Evolutionary conservation across 2,329 filamentous ascomycete genomes (phyloP).

Genomic region (Colletotrichum euphorbiae): DNA sequence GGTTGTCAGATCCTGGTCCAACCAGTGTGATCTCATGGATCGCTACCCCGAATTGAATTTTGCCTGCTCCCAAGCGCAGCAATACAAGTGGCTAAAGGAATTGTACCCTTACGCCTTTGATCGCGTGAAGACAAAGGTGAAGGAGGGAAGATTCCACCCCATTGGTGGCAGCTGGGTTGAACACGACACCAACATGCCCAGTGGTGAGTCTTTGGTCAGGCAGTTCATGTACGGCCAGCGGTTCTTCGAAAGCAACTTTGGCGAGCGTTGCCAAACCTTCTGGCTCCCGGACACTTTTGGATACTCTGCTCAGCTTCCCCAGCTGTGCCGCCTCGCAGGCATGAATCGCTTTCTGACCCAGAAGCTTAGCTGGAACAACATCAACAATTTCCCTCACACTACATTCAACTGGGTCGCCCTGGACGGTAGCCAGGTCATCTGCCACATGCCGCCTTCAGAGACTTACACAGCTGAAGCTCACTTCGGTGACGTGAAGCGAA

Average conservation of each 20-base stretch:
- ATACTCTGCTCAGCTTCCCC: constrained; percentile 94
- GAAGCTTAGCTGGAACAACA: constrained; percentile 99
- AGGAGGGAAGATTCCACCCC: constrained; percentile 90
- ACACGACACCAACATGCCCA: constrained; percentile 97
- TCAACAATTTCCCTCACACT: constrained; percentile 98
- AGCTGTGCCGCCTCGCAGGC: constrained; percentile 91
- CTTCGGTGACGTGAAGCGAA: constrained; percentile 93
- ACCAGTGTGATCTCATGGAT: constrained; percentile 95
- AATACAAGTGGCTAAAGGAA: constrained; percentile 96
- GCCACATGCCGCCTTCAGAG: constrained; percentile 96
- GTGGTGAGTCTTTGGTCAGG: constrained; percentile 91
- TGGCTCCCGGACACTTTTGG: constrained; percentile 99
- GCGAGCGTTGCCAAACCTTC: constrained; percentile 88
- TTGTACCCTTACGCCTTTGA: constrained; percentile 90
- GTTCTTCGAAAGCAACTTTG: constrained; percentile 94
- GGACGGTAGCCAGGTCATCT: constrained; percentile 95
- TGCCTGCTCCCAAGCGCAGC: constrained; percentile 92
- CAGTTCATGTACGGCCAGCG: constrained; percentile 97
- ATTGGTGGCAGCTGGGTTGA: constrained; percentile 99
- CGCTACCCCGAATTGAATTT: constrained; percentile 95
- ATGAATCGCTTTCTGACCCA: constrained; percentile 98
- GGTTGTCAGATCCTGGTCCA: constrained; percentile 94
- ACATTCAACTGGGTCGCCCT: constrained; percentile 99
- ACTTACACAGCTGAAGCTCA: constrained; percentile 96
- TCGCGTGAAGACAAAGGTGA: constrained; percentile 90